Base-by-base conservation (phyloP, 1,284 basidiomycete genomes). In the Heterobasidion parviporum region DNA sequence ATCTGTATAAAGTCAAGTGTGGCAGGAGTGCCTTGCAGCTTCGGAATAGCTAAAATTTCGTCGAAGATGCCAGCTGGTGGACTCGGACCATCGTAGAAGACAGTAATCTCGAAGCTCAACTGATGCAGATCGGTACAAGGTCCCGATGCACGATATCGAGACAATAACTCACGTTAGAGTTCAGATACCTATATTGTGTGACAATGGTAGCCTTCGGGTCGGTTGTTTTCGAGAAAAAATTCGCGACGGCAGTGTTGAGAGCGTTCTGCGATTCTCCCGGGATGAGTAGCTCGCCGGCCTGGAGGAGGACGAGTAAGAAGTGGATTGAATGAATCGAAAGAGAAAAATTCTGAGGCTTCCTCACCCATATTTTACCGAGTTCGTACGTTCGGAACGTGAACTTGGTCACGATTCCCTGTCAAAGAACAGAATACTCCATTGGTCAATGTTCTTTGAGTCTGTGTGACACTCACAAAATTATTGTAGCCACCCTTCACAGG, bases 1-100 rank as follows among this genome's bases (percentile, higher is more conserved):
- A 76, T 65, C 16, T 70, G 70, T 8, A 64, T 38, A 61, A 72
- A 76, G 65, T 12, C 72, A 68, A 2, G 74, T 72, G 38, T 63
- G n/a, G 38, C 38, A 41, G 38, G 38, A 41, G 12, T 41, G 10
- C 38, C 38, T 5, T 41, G 38, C n/a, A 50, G 12, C 0, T 46
- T 36, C 7, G 49, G 57, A 16, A 55, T 52, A 3, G 34, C 18
- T 3, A 59, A 26, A 14, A 59, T 56, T n/a, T 54, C 57, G 16
- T 59, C 59, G 45, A 59, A 59, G 36, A 56, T 59, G 4, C 54
- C 57, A 2, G 18, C 4, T 10, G 59, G 57, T 0, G 43, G 57
- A n/a, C 38, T 33, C 7, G 59, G 59, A 8, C 48, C 59, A 32
- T 59, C 50, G 33, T 59, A 59, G 32, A 59, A 59, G 12, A 59